These are phyloP conservation scores for Pseudonectria buxi DNA, from an alignment of 2,329 filamentous ascomycete genomes.

Conservation along the genomic window DNA sequence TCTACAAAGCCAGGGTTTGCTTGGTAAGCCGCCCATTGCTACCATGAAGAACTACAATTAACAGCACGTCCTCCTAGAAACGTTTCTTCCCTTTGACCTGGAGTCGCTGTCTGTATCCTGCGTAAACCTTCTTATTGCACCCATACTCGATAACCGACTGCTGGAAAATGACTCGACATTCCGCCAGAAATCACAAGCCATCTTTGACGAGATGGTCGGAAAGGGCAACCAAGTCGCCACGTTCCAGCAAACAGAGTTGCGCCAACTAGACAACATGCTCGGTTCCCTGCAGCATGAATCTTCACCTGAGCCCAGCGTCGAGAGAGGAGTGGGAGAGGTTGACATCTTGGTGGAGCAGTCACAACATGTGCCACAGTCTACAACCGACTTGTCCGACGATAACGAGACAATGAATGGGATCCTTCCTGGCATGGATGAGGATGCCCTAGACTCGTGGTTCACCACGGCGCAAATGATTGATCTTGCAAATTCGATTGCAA, in stretches of 20 bases:
- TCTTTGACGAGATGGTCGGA: slow-evolving; percentile 41
- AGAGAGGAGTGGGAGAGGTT: slow-evolving; percentile 10
- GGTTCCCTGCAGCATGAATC: slow-evolving; percentile 18
- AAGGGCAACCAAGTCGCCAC: slow-evolving; percentile 40
- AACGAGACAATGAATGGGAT: slow-evolving; percentile 12
- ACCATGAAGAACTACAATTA: not conserved
- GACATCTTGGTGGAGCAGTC: not conserved
- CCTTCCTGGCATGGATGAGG: slow-evolving; percentile 15
- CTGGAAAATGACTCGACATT: slow-evolving; percentile 30
- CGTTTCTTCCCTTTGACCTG: slow-evolving; percentile 41
- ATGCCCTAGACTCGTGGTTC: slow-evolving; percentile 27
- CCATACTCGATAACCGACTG: slow-evolving; percentile 28
- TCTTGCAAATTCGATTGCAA: slow-evolving; percentile 41
- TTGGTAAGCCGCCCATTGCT: slow-evolving; percentile 30
- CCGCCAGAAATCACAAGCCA: slow-evolving; percentile 33
- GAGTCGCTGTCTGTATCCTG: slow-evolving; percentile 38
- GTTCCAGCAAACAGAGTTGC: slow-evolving; percentile 37
- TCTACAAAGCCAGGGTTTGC: slow-evolving; percentile 38
- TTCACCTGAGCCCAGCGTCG: not conserved
- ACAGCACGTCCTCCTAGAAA: slow-evolving; percentile 26
- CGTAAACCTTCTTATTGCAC: slow-evolving; percentile 33
- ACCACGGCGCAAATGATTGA: slow-evolving; percentile 41
- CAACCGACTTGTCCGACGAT: slow-evolving; percentile 6
- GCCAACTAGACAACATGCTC: slow-evolving; percentile 36
- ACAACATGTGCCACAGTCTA: not conserved